Percentiles rank a stretch among this genome's conserved stretches.
Evolutionary conservation across 129 eudicot species (phyloP).

Genomic region (carrot (Daucus carota)): DH1_v3.0 NC_030381.2:3075501-3076000

Average conservation of each 20-base stretch:
- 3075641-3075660: slow-evolving; percentile 22
- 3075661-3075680: slow-evolving; percentile 25
- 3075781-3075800: slow-evolving; percentile 41
- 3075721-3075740: slow-evolving; percentile 39
- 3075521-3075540: slow-evolving; percentile 64
- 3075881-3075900: slow-evolving; percentile 14
- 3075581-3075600: slow-evolving; percentile 28
- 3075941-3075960: slow-evolving; percentile 20
- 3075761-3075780: slow-evolving; percentile 41
- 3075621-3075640: slow-evolving; percentile 17
- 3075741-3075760: slow-evolving; percentile 26
- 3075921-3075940: slow-evolving; percentile 26
- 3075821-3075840: slow-evolving; percentile 33
- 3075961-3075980: slow-evolving; percentile 32
- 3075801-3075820: slow-evolving; percentile 48
- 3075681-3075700: slow-evolving; percentile 25
- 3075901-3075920: slow-evolving; percentile 24
- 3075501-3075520: slow-evolving; percentile 71
- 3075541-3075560: slow-evolving; percentile 45
- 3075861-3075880: slow-evolving; percentile 18
- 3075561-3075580: slow-evolving; percentile 34
- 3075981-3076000: slow-evolving; percentile 20
- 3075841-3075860: slow-evolving; percentile 28
- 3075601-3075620: slow-evolving; percentile 34
- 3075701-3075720: slow-evolving; percentile 24